Percentiles rank a stretch among this genome's conserved stretches.
Evolutionary conservation across 495 filamentous ascomycete genomes (phyloP).

Genomic region (Lasiosphaeria ovina): DNA sequence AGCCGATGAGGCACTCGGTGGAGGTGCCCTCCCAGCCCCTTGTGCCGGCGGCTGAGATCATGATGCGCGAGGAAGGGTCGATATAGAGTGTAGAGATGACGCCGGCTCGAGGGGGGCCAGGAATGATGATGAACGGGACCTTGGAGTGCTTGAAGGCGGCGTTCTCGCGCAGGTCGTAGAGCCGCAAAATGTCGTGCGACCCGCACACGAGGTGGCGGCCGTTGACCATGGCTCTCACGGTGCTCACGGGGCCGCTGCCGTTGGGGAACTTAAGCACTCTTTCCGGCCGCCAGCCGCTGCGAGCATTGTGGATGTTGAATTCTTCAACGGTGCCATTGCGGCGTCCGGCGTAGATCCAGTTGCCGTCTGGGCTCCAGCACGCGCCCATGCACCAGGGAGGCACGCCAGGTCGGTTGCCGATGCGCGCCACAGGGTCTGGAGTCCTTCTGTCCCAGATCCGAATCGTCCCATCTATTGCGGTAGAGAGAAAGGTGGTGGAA

Average conservation of each 20-base stretch:
- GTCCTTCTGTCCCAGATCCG: conserved; percentile 88
- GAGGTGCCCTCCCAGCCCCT: conserved; percentile 92
- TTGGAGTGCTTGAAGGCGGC: conserved; percentile 66
- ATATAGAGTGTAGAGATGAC: conserved; percentile 81
- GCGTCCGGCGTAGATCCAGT: conserved; percentile 89
- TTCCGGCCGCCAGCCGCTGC: conserved; percentile 58
- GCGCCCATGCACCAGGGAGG: conserved; percentile 98
- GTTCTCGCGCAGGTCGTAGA: conserved; percentile 82
- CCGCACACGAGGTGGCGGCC: conserved; percentile 91
- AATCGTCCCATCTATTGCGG: conserved; percentile 83
- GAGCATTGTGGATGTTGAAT: conserved; percentile 81
- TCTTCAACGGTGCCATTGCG: conserved; percentile 95
- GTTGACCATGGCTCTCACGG: conserved; percentile 87
- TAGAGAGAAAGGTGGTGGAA: conserved; percentile 78
- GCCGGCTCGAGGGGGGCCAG: conserved; percentile 83
- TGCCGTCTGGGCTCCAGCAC: conserved; percentile 96
- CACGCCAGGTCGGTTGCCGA: conserved; percentile 64
- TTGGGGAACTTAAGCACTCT: conserved; percentile 87
- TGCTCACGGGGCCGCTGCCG: conserved; percentile 85
- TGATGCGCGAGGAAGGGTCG: conserved; percentile 83
- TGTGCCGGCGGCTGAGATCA: conserved; percentile 88
- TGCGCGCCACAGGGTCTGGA: conserved; percentile 72
- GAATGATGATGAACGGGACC: conserved; percentile 91
- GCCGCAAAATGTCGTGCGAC: conserved; percentile 86
- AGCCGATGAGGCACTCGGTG: conserved; percentile 90